Base-by-base conservation (phyloP, 805 yeast species). In the Kazachstania taianensis region DNA sequence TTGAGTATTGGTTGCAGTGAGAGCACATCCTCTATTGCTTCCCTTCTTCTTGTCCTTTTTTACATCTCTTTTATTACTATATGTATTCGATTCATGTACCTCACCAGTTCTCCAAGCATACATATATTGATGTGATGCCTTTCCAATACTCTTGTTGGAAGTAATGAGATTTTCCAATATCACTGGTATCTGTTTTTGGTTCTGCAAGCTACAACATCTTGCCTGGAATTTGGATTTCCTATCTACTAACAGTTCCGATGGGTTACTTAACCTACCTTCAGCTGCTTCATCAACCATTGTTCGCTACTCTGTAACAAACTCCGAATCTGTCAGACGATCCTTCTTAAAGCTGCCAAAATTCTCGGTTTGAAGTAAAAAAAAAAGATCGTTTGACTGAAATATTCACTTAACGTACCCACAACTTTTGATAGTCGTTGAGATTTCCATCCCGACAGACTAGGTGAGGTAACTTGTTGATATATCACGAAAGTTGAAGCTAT, bases 71-170 rank as follows among this genome's bases (percentile, higher is more conserved):
- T 37, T 41, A 22, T 28, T 40, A 7, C n/a, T 29, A 4, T 15
- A 30, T 7, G 26, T 26, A 5, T 27, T 20, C 7, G 9, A 15
- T 1, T 32, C 31, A 20, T 42, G 12, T 5, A 42, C 36, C 23
- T 43, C 42, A 2, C 68, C 73, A 1, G 73, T 67, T 52, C 81
- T 66, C 84, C 85, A 81, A 0, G 94, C 94, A 33, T 69, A 65
- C 66, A 83, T 83, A 35, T 72, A 69, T 5, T 79, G 82, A 55
- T 83, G 94, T 5, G 78, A 62, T 0, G 94, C 81, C 43, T 70
- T 73, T 2, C 55, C 49, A 0, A 79, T 53, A 3, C 62, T 49
- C 45, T 75, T 75, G 45, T 77, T 71, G 5, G 61, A 49, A 1
- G 39, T 35, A 7, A 68, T 42, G 9, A 82, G 59, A 20, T 65